These are phyloP conservation scores for Platanthera zijinensis DNA, from an alignment of 106 monocot species.

Conservation along the genomic window DNA sequence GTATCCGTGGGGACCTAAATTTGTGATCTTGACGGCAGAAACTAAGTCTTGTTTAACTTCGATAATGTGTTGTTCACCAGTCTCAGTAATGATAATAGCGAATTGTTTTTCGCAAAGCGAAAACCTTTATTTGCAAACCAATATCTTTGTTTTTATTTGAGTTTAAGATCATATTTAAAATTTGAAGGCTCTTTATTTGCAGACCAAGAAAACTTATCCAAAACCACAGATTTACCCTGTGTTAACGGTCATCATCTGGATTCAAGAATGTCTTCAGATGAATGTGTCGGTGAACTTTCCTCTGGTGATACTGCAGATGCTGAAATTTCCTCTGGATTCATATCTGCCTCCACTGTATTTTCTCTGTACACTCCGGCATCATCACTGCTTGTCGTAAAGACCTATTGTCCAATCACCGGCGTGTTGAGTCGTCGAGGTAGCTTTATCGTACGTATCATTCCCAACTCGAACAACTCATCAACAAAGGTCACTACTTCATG, in stretches of 20 bases:
- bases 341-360: constrained; percentile 22
- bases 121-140: too few relatives aligned
- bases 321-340: constrained; percentile 38
- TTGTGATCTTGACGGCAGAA: too few relatives aligned
- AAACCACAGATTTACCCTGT: too few relatives aligned
- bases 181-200: too few relatives aligned
- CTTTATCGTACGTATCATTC: constrained; percentile 41
- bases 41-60: too few relatives aligned
- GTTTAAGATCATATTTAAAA: too few relatives aligned
- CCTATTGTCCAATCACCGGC: constrained; percentile 11
- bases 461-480: constrained; percentile 45
- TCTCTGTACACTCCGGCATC: constrained; percentile 23
- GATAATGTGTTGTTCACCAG: too few relatives aligned
- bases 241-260: not conserved
- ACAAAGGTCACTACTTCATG: constrained; percentile 9
- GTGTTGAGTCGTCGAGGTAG: constrained; percentile 33
- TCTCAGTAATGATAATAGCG: too few relatives aligned
- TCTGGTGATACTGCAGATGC: constrained; percentile 17
- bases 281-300: not conserved
- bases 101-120: too few relatives aligned
- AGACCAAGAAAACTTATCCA: too few relatives aligned
- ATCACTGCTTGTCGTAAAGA: constrained; percentile 13
- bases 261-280: not conserved
- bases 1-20: too few relatives aligned
- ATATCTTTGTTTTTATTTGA: too few relatives aligned